Evolutionary conservation across 208 protist genomes (phyloP).

Genomic region (Leishmania braziliensis): DNA sequence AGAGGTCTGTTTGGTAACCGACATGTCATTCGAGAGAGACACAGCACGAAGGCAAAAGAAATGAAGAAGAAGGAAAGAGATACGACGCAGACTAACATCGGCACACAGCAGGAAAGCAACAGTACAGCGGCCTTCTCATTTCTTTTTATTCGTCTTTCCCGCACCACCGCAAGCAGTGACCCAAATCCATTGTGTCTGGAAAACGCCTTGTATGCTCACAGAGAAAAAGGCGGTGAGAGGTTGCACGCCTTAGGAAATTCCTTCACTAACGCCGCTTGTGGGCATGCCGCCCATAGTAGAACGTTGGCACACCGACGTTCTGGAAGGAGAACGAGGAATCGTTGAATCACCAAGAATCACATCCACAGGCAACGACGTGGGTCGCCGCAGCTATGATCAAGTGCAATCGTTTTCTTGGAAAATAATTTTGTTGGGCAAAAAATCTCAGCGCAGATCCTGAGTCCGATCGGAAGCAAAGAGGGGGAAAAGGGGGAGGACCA

Average conservation of each 20-base stretch:
- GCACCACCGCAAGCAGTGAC: neutral
- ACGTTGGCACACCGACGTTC: neutral
- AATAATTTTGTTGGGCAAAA: neutral
- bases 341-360: too few species aligned
- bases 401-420: neutral
- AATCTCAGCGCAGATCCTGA: neutral
- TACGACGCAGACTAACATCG: neutral
- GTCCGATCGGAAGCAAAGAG: neutral
- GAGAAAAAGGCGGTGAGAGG: neutral
- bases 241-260: neutral
- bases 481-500: neutral
- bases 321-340: neutral
- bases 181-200: neutral
- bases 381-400: neutral
- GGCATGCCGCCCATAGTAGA: too few species aligned
- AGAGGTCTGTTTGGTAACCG: neutral
- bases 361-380: neutral
- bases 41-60: neutral
- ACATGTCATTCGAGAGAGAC: neutral
- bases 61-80: neutral
- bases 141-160: neutral
- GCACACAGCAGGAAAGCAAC: neutral
- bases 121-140: neutral
- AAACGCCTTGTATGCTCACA: neutral
- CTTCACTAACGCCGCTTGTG: neutral